These are phyloP conservation scores for Liquidambar formosana DNA, from an alignment of 164 flowering plant species.

Conservation along the genomic window DNA sequence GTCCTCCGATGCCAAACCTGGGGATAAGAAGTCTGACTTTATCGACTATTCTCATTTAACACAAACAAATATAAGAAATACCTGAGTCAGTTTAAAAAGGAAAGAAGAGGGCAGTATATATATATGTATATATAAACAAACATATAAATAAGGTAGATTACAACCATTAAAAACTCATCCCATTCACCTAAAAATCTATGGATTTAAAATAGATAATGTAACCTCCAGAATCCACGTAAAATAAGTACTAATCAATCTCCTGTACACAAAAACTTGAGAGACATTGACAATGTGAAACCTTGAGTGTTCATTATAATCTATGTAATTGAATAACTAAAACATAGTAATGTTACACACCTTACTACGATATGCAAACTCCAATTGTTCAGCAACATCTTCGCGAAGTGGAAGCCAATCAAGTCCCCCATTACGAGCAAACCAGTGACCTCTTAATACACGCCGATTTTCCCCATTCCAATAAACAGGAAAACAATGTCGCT, in stretches of 20 bases:
- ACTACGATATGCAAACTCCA: slow-evolving; percentile 82
- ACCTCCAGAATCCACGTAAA: neutral
- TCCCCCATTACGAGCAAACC: slow-evolving; percentile 96
- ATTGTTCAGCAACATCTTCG: slow-evolving; percentile 92
- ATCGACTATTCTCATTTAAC: slow-evolving; percentile 6
- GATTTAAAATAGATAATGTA: neutral
- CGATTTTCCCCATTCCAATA: slow-evolving; percentile 96
- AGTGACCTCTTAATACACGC: slow-evolving; percentile 93
- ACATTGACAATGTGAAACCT: neutral
- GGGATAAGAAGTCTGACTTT: slow-evolving; percentile 3
- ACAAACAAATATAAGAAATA: no score
- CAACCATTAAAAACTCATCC: neutral
- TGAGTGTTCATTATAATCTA: neutral
- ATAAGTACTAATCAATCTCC: neutral
- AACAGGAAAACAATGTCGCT: slow-evolving; percentile 90
- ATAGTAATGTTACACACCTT: slow-evolving; percentile 47
- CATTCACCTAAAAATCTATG: neutral
- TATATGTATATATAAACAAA: no score
- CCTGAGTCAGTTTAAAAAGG: neutral
- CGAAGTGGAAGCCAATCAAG: slow-evolving; percentile 96
- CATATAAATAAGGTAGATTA: no score
- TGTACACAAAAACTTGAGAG: neutral
- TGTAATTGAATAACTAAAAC: neutral
- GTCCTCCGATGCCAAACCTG: slow-evolving; percentile 96
- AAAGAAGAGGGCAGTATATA: neutral